Evolutionary conservation across 331 rosid genomes (phyloP).

Genomic region (Malus hybrid): DNA sequence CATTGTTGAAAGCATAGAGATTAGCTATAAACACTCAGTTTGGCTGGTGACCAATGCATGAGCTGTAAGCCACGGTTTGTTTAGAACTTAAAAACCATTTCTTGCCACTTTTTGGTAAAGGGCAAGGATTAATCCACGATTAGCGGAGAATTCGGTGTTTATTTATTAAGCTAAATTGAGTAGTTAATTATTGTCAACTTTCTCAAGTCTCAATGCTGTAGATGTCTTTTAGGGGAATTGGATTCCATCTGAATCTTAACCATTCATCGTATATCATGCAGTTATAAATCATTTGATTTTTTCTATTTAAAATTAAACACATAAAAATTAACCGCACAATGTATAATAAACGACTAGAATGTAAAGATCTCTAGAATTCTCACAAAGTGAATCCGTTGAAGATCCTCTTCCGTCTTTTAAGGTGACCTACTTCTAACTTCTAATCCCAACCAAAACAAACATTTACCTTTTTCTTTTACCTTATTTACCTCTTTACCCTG

Average conservation of each 20-base stretch:
- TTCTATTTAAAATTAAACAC: no score
- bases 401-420: no score
- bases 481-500: neutral
- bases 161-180: neutral
- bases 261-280: accelerated
- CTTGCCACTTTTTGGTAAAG: slow-evolving; percentile 11
- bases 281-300: accelerated
- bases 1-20: neutral
- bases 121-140: slow-evolving; percentile 43
- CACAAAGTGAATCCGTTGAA: no score
- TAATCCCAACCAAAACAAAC: no score
- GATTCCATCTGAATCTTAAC: no score
- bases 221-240: neutral
- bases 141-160: slow-evolving; percentile 33
- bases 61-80: slow-evolving; percentile 51
- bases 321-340: accelerated
- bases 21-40: neutral
- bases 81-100: slow-evolving; percentile 4
- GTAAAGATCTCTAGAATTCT: accelerated
- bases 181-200: neutral
- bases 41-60: slow-evolving; percentile 6
- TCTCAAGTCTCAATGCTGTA: slow-evolving; percentile 12
- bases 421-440: neutral
- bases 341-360: accelerated
- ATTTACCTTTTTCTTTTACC: no score